Evolutionary conservation across 257 asterid species (phyloP), one percentile per base, ranked within the genome.

Genomic region (Capsicum chinense): DNA sequence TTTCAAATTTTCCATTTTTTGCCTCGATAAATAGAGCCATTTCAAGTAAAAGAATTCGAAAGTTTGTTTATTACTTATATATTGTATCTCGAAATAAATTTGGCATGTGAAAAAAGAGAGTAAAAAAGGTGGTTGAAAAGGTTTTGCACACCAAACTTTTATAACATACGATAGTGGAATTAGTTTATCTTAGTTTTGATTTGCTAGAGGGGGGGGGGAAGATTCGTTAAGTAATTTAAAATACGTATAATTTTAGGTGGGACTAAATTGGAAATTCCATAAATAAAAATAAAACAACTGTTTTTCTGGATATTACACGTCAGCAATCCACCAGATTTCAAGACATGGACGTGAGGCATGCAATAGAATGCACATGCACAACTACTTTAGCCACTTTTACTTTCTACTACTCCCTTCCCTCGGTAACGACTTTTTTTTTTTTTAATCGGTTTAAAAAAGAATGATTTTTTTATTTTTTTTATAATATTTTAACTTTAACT

Each of bases 241-340:
- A 19, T 11, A 50, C 12, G 19, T 39, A 44, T 44, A 44, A 47
- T 42, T 71, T n/a, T 71, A 5, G 10, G n/a, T 47, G 9, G 59
- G 37, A 73, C 13, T 73, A n/a, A 73, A 73, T 2, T 11, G 17
- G 10, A 50, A 12, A 48, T 19, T 50, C 19, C 81, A 21, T 74
- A 19, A 74, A 74, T 19, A 13, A 73, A 74, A 50, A 21, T 33
- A 50, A 62, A 74, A 74, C 62, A 50, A 12, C 59, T n/a, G 9
- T 15, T 21, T 47, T 71, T n/a, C 33, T 17, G 35, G 16, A 33
- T 21, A 44, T 48, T 21, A 6, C 62, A 74, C 80, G 19, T 74
- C 58, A 74, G 60, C 80, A 47, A 42, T 19, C 80, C 37, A 21
- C 60, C 80, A 74, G 80, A 74, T 74, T 74, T 13, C 44, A 74